Evolutionary conservation across 441 rosid genomes (phyloP), one percentile per base, ranked within the genome.

Genomic region (Mallotus repandus): DNA sequence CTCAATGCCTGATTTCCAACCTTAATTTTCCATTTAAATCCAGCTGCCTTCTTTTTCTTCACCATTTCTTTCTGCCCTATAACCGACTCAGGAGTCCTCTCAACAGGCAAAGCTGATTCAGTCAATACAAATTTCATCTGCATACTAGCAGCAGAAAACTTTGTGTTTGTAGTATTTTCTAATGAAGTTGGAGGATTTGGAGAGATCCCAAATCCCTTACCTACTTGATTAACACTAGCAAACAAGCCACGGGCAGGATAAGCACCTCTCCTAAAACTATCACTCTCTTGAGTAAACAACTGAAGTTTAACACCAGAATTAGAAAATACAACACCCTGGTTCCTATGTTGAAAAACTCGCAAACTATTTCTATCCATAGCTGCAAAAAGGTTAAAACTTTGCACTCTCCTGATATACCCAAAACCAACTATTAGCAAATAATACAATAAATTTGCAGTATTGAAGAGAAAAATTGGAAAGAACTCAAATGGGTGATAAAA

Each of bases 151-250:
- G 49, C 81, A 6, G 82, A 70, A n/a, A 78, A 69, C 66, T 79
- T 70, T 19, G 74, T 14, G 65, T 64, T 48, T 21, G 70, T 35
- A 48, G 73, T 52, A 59, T 66, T 77, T 19, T 81, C 84, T 13
- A 82, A 50, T 16, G 79, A 73, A 73, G 71, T 79, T 22, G 84
- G 74, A 7, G 85, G 57, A 78, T 71, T 80, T 43, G 81, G 76
- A 9, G 89, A 80, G 59, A 86, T 67, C 55, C 83, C 86, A 69
- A 81, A 79, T 29, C 85, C 85, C 66, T 80, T 72, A 38, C 87
- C 89, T 22, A 81, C 84, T 70, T 85, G 86, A 61, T 87, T 80
- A 16, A 89, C 86, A 57, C 87, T 89, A 4, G 94, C 89, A 68
- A 87, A 89, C 55, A 86, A 78, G 21, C 84, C 79, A 48, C 79